Conservation (phyloP, 306 rosid species). For the Rosa chinensis region DNA sequence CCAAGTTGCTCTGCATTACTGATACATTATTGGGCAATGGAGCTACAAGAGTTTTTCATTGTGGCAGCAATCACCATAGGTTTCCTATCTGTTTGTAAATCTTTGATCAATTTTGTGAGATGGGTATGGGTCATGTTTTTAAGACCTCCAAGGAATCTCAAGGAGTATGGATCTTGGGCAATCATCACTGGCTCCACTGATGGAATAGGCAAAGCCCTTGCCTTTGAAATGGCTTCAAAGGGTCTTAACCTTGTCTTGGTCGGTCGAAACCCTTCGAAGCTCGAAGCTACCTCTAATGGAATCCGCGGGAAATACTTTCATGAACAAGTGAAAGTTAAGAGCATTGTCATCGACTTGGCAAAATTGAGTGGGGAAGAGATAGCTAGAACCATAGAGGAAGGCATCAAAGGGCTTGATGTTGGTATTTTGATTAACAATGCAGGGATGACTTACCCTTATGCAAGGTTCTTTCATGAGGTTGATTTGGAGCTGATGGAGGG, state of each 20-base stretch:
- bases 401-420: constrained; percentile 18
- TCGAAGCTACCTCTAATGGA: constrained; percentile 30
- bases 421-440: constrained; percentile 48
- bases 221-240: constrained; percentile 53
- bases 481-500: constrained; percentile 17
- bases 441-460: constrained; percentile 40
- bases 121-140: constrained; percentile 62
- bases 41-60: background rate
- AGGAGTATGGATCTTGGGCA: constrained; percentile 75
- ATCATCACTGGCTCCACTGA: constrained; percentile 74
- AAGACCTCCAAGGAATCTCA: constrained; percentile 68
- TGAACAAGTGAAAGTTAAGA: background rate
- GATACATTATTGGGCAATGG: constrained; percentile 5
- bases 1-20: background rate
- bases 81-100: constrained; percentile 34
- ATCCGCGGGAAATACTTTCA: constrained; percentile 19
- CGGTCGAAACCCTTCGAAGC: constrained; percentile 34
- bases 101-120: constrained; percentile 17
- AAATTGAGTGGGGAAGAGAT: constrained; percentile 15
- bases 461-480: constrained; percentile 45
- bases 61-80: constrained; percentile 27
- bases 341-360: constrained; percentile 34
- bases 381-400: background rate
- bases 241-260: constrained; percentile 41
- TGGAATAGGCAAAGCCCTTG: constrained; percentile 77